Base-by-base conservation (phyloP, 768 basidiomycete genomes). In the Suillus subluteus region DNA sequence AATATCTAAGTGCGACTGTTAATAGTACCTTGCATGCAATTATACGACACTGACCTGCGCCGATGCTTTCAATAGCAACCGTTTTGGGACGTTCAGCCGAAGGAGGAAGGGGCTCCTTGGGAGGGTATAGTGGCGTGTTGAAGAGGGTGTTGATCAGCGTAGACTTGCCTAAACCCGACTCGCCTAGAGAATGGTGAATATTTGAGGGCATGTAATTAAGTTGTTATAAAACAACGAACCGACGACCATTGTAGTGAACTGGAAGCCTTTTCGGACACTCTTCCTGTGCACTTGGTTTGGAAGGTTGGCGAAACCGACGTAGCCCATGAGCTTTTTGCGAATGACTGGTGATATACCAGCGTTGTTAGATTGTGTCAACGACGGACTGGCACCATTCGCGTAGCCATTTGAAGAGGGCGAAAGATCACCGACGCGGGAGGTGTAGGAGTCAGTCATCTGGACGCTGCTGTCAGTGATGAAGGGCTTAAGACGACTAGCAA, bases 261-360 rank as follows among this genome's bases (percentile, higher is more conserved):
- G 95, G 86, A 99, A 99, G 55, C 98, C 97, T 81, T 96, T 98
- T 83, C 95, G 87, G 58, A 98, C 92, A 74, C 95, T 97, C 84
- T 98, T 95, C 81, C 98, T 91, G 82, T 99, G 98, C 55, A 99
- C 97, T 80, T 99, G 98, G 86, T 99, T 99, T 61, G 98, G 98
- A 62, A 99, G 87, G 80, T 98, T 99, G 76, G 96, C 95, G 76
- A 99, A 97, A 62, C 95, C 95, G 67, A 97, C 95, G 77, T 95
- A 96, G 74, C 95, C 94, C 88, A 92, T 94, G 73, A 96, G 84
- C 82, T 96, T 96, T 89, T 95, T 96, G 81, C 93, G 91, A 70
- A 86, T 84, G 73, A 85, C 80, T 66, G 80, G 75, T 62, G 81
- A 70, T 44, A 76, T 32, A 23, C 73, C 77, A 18, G 74, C 55